These are phyloP conservation scores for Quercus dentata DNA, from an alignment of 306 rosid species.

Conservation along the genomic window DNA sequence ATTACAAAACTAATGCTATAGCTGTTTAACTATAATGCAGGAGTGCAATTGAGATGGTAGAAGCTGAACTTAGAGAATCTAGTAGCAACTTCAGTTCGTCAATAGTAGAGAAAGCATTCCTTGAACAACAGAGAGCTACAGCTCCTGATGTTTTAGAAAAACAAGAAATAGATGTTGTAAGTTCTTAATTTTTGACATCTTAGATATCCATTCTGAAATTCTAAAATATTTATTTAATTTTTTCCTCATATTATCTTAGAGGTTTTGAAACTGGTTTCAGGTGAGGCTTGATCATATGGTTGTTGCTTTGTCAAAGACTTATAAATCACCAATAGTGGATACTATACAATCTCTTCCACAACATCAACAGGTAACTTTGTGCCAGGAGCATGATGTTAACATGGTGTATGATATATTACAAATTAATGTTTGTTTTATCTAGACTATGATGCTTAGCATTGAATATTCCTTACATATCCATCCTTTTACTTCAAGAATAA, in stretches of 20 bases:
- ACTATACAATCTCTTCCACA: conserved; percentile 91
- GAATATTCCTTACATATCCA: not conserved
- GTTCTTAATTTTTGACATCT: conserved; percentile 14
- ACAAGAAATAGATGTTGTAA: conserved; percentile 54
- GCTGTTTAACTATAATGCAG: conserved; percentile 35
- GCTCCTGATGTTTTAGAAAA: conserved; percentile 25
- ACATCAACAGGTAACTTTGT: conserved; percentile 82
- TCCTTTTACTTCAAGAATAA: not conserved
- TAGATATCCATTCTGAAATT: not conserved
- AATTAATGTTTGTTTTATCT: not conserved
- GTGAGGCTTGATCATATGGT: conserved; percentile 88
- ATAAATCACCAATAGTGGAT: conserved; percentile 74
- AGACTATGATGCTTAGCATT: not conserved
- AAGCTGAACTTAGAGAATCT: conserved; percentile 63
- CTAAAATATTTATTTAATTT: not conserved
- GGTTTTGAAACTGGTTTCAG: conserved; percentile 42
- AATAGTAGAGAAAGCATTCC: conserved; percentile 33
- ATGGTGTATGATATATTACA: not conserved
- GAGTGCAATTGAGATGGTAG: conserved; percentile 80
- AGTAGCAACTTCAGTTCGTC: conserved; percentile 22
- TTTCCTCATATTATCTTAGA: not conserved
- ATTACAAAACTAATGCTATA: not conserved
- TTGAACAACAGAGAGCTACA: conserved; percentile 33
- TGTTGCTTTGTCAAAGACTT: conserved; percentile 78
- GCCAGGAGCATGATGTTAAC: not conserved